A percentile compares a stretch with the other conserved stretches of the same genome.
phyloP scores from a whole-genome alignment of 306 rosid genomes.

The Fragaria vesca region DNA sequence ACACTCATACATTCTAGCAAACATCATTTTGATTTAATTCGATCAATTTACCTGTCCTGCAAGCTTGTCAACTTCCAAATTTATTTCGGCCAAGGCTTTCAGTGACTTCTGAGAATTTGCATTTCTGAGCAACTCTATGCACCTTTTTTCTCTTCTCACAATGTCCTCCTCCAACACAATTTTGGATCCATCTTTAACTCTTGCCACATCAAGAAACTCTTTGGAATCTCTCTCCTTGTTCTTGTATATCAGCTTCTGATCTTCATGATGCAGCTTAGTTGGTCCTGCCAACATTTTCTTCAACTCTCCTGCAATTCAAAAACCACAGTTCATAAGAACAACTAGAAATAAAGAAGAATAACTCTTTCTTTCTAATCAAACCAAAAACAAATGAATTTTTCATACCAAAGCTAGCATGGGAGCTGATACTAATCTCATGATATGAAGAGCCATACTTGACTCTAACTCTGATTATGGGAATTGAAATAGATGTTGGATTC shows the following conservation, averaged over 20 bases:
- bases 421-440: conserved; percentile 57
- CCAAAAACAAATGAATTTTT: not conserved
- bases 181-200: conserved; percentile 70
- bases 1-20: not conserved
- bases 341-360: not conserved
- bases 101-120: conserved; percentile 52
- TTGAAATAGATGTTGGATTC: conserved; percentile 28
- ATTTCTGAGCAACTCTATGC: conserved; percentile 40
- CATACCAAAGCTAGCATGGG: conserved; percentile 87
- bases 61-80: conserved; percentile 53
- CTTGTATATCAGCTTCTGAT: conserved; percentile 72
- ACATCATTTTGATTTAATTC: not conserved
- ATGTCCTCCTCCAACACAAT: conserved; percentile 57
- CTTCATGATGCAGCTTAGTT: conserved; percentile 62
- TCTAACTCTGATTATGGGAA: conserved; percentile 49
- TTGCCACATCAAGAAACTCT: conserved; percentile 61
- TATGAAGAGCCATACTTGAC: conserved; percentile 60
- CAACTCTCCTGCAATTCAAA: conserved; percentile 66
- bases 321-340: not conserved
- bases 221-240: conserved; percentile 78
- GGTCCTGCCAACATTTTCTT: conserved; percentile 66
- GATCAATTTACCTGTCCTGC: conserved; percentile 47
- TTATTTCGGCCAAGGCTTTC: conserved; percentile 53
- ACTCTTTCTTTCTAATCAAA: not conserved
- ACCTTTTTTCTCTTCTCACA: conserved; percentile 53